Conservation (phyloP, 768 basidiomycete genomes). For the Crepidotus variabilis region DNA sequence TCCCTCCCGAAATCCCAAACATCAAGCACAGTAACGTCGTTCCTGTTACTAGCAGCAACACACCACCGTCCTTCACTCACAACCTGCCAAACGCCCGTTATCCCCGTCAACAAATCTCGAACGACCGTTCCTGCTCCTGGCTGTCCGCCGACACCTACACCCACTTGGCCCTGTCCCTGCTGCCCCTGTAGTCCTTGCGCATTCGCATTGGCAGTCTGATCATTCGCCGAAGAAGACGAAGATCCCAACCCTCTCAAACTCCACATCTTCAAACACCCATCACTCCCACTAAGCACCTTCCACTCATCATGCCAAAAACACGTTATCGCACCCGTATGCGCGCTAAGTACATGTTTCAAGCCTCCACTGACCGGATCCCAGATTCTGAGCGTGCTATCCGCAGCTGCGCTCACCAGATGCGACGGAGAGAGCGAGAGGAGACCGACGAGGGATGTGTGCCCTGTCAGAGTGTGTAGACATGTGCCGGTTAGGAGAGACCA, state of each 20-base stretch:
- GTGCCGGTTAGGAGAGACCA: slow-evolving; percentile 87
- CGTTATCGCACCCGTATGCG: slow-evolving; percentile 96
- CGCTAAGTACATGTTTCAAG: slow-evolving; percentile 76
- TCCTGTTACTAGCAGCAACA: slow-evolving; percentile 87
- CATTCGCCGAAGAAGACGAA: not conserved
- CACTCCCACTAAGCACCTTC: slow-evolving; percentile 93
- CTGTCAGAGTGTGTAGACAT: slow-evolving; percentile 76
- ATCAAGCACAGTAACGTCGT: slow-evolving; percentile 74
- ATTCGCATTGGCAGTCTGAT: not conserved
- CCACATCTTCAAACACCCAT: slow-evolving; percentile 98
- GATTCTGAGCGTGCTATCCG: slow-evolving; percentile 90
- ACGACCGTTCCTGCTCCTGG: slow-evolving; percentile 58
- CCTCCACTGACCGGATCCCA: slow-evolving; percentile 90
- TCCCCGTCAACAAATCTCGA: slow-evolving; percentile 84
- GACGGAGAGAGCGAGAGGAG: slow-evolving; percentile 87
- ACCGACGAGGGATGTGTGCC: slow-evolving; percentile 94
- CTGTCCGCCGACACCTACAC: not conserved
- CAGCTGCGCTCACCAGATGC: slow-evolving; percentile 91
- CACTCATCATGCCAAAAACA: slow-evolving; percentile 99
- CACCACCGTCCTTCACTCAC: slow-evolving; percentile 93
- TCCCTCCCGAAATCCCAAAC: slow-evolving; percentile 88
- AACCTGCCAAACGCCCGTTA: slow-evolving; percentile 97
- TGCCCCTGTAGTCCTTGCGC: not conserved
- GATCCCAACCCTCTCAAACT: slow-evolving; percentile 64
- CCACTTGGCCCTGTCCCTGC: not conserved